Conservation (phyloP, 768 basidiomycete species). For the Termitomyces sp. region DNA sequence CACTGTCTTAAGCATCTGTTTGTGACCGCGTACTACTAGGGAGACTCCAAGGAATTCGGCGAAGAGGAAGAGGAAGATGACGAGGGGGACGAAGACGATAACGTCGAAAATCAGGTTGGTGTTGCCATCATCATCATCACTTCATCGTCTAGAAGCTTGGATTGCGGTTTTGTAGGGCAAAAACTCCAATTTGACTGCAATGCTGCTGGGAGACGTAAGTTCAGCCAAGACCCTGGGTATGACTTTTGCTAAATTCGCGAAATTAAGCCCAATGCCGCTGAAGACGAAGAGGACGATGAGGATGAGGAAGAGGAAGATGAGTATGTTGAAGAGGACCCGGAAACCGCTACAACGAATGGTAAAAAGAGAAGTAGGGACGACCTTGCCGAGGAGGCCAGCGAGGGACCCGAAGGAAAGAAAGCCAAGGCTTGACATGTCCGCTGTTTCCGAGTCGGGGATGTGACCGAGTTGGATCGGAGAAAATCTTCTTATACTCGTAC, state of each 20-base stretch:
- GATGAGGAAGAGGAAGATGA: slow-evolving; percentile 23
- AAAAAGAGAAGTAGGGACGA: slow-evolving; percentile 37
- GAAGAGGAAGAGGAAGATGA: slow-evolving; percentile 18
- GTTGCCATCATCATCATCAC: neutral
- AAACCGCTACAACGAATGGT: slow-evolving; percentile 13
- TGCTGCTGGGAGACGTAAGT: slow-evolving; percentile 18
- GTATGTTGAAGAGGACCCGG: slow-evolving; percentile 9
- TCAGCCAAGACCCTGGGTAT: neutral
- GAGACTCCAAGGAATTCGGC: slow-evolving; percentile 3
- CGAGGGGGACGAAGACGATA: slow-evolving; percentile 9
- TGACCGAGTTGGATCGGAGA: neutral
- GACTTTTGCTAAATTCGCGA: neutral
- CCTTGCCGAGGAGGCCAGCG: slow-evolving; percentile 20
- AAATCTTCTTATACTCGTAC: slow-evolving; percentile 1
- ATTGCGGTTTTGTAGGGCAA: slow-evolving; percentile 1
- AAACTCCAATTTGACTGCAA: slow-evolving; percentile 13
- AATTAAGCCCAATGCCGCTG: slow-evolving; percentile 24
- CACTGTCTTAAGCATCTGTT: neutral
- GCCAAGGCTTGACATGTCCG: slow-evolving; percentile 32
- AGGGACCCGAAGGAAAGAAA: slow-evolving; percentile 35
- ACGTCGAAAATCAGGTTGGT: slow-evolving; percentile 12
- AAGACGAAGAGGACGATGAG: slow-evolving; percentile 31
- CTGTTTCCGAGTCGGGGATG: neutral
- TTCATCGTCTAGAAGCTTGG: neutral
- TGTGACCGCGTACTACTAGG: slow-evolving; percentile 4